A percentile compares a stretch with the other conserved stretches of the same genome.
Conservation (phyloP, 2,329 filamentous ascomycete genomes). For the Bipolaris gigantea region DNA sequence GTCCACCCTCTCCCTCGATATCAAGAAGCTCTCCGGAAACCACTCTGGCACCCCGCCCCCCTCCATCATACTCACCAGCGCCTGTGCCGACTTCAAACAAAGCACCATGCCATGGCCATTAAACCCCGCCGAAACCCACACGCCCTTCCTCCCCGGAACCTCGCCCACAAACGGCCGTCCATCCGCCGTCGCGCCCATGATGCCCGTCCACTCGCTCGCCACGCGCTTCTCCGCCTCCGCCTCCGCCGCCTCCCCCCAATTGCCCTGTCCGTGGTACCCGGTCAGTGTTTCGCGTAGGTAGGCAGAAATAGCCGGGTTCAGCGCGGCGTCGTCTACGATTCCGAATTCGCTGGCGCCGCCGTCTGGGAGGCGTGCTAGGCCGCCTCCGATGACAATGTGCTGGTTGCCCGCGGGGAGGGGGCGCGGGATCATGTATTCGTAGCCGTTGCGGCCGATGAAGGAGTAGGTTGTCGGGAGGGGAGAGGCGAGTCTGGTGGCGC, state of each 20-base stretch:
- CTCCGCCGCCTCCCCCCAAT: constrained; percentile 39
- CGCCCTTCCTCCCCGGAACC: constrained; percentile 47
- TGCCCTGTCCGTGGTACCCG: constrained; percentile 55
- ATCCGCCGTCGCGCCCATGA: constrained; percentile 58
- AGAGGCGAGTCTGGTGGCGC: constrained; percentile 39
- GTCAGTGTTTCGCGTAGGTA: constrained; percentile 51
- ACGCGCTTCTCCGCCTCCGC: constrained; percentile 28
- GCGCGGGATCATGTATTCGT: constrained; percentile 68
- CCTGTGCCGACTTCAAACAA: constrained; percentile 62
- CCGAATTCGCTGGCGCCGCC: constrained; percentile 56
- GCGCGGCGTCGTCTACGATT: constrained; percentile 58
- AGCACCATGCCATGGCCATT: constrained; percentile 69
- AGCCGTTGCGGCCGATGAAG: constrained; percentile 63
- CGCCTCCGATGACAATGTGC: constrained; percentile 66
- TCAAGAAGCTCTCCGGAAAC: constrained; percentile 58
- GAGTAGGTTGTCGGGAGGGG: constrained; percentile 59
- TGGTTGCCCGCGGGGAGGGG: constrained; percentile 46
- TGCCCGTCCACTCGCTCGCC: constrained; percentile 51
- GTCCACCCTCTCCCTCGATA: constrained; percentile 48
- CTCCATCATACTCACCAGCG: constrained; percentile 58
- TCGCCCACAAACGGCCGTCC: constrained; percentile 53
- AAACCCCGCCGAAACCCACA: constrained; percentile 63
- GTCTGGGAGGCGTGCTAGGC: constrained; percentile 48
- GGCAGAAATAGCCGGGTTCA: constrained; percentile 55
- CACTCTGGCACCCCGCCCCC: constrained; percentile 46